Base-by-base conservation (phyloP, 345 rosid genomes). In the Capsella bursapastoris region DNA sequence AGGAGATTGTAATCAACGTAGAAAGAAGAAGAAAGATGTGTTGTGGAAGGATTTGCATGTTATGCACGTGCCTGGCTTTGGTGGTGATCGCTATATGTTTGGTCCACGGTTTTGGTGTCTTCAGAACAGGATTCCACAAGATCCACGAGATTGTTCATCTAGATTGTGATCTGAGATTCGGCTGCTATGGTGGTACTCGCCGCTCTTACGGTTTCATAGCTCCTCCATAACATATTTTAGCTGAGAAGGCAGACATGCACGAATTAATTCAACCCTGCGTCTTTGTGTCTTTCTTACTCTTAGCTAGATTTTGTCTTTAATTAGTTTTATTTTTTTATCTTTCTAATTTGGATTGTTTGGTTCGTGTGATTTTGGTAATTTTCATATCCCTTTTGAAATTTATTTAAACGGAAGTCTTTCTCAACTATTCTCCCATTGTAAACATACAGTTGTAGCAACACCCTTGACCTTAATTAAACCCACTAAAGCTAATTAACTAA, bases 1-100 rank as follows among this genome's bases (percentile, higher is more conserved):
- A 3, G 12, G 55, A 53, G 49, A 25, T 61, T 40, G 32, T 22
- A 11, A 6, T 25, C 3, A 10, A 38, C 14, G 28, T 8, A 27
- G 66, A 43, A 47, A 27, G 66, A 43, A 47, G 43, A 64, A 31
- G 59, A 18, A 68, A 60, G 13, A 71, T 60, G 75, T 71, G 75
- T 49, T 71, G 67, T 60, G 75, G 75, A 29, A 71, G 51, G 59
- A 60, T 71, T 48, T 71, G 75, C 34, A 71, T 71, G 68, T 6
- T 60, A n/a, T 71, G 75, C 61, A 61, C 75, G 16, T 71, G 75
- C 43, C 4, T 71, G 31, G 43, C 34, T 50, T 29, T 71, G 22
- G 68, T 71, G 15, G 51, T 51, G 41, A 62, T 71, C 6, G 59
- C 75, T 12, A 71, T 71, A 0, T 60, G 68, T 4, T 49, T 71